Base-by-base conservation (phyloP, 305 asterid genomes). In the Fraxinus baroniana region DNA sequence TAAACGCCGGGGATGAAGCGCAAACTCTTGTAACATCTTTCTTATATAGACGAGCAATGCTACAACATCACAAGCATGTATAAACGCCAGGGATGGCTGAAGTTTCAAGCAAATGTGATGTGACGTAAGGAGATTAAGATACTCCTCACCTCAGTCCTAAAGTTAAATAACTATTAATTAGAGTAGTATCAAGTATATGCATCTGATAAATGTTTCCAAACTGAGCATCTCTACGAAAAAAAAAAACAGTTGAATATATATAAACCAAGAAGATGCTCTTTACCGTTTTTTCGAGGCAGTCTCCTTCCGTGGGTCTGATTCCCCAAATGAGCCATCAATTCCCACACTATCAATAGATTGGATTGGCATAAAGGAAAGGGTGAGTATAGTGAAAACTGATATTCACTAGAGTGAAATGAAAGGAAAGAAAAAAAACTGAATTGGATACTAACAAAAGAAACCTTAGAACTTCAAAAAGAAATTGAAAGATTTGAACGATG, bases 231-330 rank as follows among this genome's bases (percentile, higher is more conserved):
- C 0, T 60, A 18, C 24, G 10, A 41, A 41, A 9, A 5, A 39
- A 39, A 12, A 13, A 20, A 18, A 33, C 36, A 33, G 36, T 33
- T 33, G 36, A 33, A 4, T 4, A 35, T 70, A 30, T 5, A 41
- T 3, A 5, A 30, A 30, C 17, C 20, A 15, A 70, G 75, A 30
- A 70, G 7, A 30, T 30, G 41, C 20, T 52, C 33, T 13, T 79
- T 87, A 95, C 98, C 98, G 84, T 87, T 95, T 95, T 85, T 91
- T 92, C 20, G 95, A 81, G 78, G 87, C 79, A 68, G 84, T 77
- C 77, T 84, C 88, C 85, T 84, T 89, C 37, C 55, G 74, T 68
- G 20, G 75, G 26, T 84, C 92, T 24, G 89, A 83, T 70, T 87
- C 92, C 57, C 86, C 97, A 86, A 87, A 85, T 10, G 96, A 91